phyloP scores from a whole-genome alignment of 1,284 basidiomycete genomes.

The Coniophora puteana region DNA sequence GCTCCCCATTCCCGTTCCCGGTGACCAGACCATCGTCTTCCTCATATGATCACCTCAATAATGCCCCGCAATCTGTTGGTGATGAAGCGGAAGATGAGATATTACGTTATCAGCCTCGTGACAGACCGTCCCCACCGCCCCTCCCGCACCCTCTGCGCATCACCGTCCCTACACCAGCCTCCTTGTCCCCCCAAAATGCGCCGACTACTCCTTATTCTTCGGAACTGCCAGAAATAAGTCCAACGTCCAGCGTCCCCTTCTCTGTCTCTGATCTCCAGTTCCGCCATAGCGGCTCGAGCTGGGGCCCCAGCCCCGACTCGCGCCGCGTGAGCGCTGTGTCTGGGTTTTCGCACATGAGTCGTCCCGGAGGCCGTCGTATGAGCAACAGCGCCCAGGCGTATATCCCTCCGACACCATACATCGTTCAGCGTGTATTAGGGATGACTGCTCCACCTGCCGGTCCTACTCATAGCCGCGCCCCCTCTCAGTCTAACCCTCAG shows the following conservation, averaged over 20 bases:
- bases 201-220: constrained; percentile 16
- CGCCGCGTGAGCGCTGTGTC: constrained; percentile 33
- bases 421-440: constrained; percentile 28
- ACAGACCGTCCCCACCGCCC: constrained; percentile 12
- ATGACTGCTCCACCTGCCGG: constrained; percentile 22
- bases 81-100: too few species aligned
- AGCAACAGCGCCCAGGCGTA: too few species aligned
- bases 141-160: constrained; percentile 9
- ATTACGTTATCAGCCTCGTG: too few species aligned
- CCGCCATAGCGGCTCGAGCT: constrained; percentile 48
- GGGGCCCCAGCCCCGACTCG: constrained; percentile 38
- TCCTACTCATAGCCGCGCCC: constrained; percentile 5
- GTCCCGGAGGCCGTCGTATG: too few species aligned
- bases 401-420: constrained; percentile 24
- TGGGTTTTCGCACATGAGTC: constrained; percentile 26
- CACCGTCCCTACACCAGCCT: constrained; percentile 9
- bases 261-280: constrained; percentile 68
- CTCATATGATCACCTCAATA: constrained; percentile 27
- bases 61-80: too few species aligned
- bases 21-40: constrained; percentile 38
- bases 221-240: constrained; percentile 37
- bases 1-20: constrained; percentile 38
- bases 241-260: constrained; percentile 63
- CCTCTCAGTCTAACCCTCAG: not conserved
- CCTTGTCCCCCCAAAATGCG: constrained; percentile 12